Base-by-base conservation (phyloP, 1,284 basidiomycete species). In the Pyrrhoderma lamaoense region DNA sequence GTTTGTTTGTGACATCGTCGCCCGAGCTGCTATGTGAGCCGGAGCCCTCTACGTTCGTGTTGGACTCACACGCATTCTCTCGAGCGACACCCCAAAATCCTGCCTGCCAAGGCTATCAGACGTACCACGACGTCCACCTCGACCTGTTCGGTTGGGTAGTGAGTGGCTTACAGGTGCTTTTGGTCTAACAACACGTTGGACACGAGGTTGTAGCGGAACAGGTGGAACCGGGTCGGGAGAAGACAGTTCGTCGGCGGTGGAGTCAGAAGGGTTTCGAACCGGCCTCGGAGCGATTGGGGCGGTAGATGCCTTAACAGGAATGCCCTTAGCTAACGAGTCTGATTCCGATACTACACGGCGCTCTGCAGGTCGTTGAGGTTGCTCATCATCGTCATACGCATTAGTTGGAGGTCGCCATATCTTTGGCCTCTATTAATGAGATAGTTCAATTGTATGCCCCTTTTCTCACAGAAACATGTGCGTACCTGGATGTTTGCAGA, bases 61-160 rank as follows among this genome's bases (percentile, higher is more conserved):
- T 44, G 71, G 73, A 42, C 54, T 52, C 73, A 77, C 74, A 74
- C 71, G 76, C 65, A 69, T 74, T 62, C 68, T 74, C 76, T 71
- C 73, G 80, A 82, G 80, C 82, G 74, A 79, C 76, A 63, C 63
- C 52, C 60, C 63, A 76, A 74, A 76, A 75, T 66, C 80, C 81
- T 40, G 38, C n/a, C 21, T 5, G 38, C 38, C 38, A 7, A 22
- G 38, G n/a, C 38, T 22, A 40, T 16, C 38, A 22, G 27, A 18
- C 14, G 13, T 25, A 5, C 11, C 23, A 23, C 42, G 47, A 3
- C 35, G 23, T 45, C 49, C 5, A 14, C 38, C 38, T 21, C 46
- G 16, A 13, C 54, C 54, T 22, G 44, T 47, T 34, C 54, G 38
- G 35, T 42, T 52, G 36, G 54, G 50, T 25, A 52, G 35, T 4